Base-by-base conservation (phyloP, 768 basidiomycete species). In the Epithele typhae region DNA sequence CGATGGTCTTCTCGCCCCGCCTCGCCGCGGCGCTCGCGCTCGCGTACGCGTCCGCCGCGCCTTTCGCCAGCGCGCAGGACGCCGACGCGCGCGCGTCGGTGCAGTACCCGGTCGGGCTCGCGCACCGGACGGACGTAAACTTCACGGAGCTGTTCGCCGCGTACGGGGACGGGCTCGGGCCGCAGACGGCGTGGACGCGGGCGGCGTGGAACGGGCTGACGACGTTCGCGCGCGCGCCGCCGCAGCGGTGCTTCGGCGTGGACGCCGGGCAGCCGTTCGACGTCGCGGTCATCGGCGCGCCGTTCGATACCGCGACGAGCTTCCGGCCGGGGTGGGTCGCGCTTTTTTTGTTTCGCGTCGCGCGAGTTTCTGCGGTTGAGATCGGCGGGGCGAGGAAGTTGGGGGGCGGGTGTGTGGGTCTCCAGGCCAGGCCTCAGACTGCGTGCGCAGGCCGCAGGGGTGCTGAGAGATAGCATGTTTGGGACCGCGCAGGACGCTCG, bases 241-340 rank as follows among this genome's bases (percentile, higher is more conserved):
- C 64, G 2, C 41, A 61, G 30, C 25, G 62, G 17, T 65, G 64
- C 43, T 62, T 64, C 24, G 64, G 64, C 3, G 48, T 37, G 1
- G 64, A 65, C 33, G 52, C 45, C 8, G 56, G 43, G 15, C 36
- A 34, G 14, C 38, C 11, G n/a, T 65, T 56, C 45, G 62, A 65
- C 42, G 61, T 65, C 10, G 64, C 64, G 0, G 59, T 65, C 18
- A 15, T 48, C 52, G 61, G 61, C 24, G 62, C 64, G 25, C 62
- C 63, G 2, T 64, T 66, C 27, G 64, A 66, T 39, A 66, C 63
- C 14, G 58, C 61, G 9, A 66, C 63, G 2, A 61, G 59, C 40
- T 66, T 55, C 42, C 55, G 65, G 2, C 63, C 65, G 9, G 63
- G 64, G 59, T 64, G 37, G 22, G 58, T 39, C n/a, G 8, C 27